Evolutionary conservation across 805 yeast species (phyloP).

Genomic region (Yarrowia keelungensis): DNA sequence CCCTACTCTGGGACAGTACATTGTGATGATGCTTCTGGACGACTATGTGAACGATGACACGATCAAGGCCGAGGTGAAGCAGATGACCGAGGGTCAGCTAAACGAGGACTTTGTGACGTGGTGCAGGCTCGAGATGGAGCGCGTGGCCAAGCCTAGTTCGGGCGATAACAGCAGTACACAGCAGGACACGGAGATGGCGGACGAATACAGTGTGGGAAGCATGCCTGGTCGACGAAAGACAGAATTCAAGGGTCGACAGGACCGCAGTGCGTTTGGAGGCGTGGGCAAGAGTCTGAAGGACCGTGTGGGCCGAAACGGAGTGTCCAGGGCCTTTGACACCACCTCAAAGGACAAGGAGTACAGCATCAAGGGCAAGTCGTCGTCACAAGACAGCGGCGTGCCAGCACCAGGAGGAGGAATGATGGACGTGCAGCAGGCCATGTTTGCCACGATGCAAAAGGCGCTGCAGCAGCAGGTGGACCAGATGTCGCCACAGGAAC

Average conservation of each 20-base stretch:
- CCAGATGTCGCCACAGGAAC: conserved; percentile 19
- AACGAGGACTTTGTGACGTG: conserved; percentile 19
- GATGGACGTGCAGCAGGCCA: conserved; percentile 14
- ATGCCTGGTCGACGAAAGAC: conserved; percentile 5
- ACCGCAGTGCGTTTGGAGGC: conserved; percentile 20
- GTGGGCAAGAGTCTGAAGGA: conserved; percentile 36
- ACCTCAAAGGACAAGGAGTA: conserved; percentile 4
- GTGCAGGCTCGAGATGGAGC: conserved; percentile 25
- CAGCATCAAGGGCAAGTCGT: not conserved
- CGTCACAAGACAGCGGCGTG: not conserved
- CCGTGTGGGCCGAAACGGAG: conserved; percentile 29
- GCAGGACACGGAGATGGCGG: conserved; percentile 24
- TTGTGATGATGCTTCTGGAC: conserved; percentile 34
- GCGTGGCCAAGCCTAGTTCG: not conserved
- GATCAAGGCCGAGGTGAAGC: conserved; percentile 11
- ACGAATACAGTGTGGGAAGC: not conserved
- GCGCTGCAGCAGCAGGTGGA: not conserved
- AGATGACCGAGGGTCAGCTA: conserved; percentile 11
- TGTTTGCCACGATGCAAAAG: conserved; percentile 31
- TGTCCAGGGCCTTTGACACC: conserved; percentile 13
- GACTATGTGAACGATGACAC: conserved; percentile 20
- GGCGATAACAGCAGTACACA: not conserved
- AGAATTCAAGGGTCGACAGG: conserved; percentile 19
- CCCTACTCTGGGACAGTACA: conserved; percentile 8
- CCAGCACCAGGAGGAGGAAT: too few relatives aligned